phyloP scores from a whole-genome alignment of 2,329 filamentous ascomycete genomes.

The Pseudofabraea citricarpa region DNA sequence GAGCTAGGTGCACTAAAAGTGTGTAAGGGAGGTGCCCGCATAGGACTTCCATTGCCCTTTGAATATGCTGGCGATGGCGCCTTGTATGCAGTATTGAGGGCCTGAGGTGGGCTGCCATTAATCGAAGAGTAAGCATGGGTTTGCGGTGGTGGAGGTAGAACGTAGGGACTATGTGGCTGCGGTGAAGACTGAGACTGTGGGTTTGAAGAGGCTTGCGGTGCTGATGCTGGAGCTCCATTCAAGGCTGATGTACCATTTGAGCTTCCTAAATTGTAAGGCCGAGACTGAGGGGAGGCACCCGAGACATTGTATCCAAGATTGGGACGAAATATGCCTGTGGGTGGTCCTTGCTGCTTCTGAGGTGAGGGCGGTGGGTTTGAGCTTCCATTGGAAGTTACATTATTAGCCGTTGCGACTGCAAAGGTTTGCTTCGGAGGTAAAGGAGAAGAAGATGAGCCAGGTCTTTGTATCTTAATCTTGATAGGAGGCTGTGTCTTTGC shows the following conservation, averaged over 20 bases:
- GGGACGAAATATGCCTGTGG: no score
- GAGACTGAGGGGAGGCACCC: no score
- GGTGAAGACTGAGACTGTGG: slow-evolving; percentile 28
- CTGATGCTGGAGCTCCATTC: slow-evolving; percentile 2
- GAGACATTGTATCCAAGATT: no score
- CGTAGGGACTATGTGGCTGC: slow-evolving; percentile 25
- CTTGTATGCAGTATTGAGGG: no score
- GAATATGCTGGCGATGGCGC: no score
- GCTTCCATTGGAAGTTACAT: slow-evolving; percentile 11
- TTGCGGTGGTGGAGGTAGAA: slow-evolving; percentile 23
- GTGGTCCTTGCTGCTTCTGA: no score
- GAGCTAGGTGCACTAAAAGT: no score
- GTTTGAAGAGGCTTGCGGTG: slow-evolving; percentile 13
- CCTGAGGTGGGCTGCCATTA: background rate
- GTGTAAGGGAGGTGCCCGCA: no score
- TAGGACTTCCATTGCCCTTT: no score
- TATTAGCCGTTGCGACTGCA: slow-evolving; percentile 6
- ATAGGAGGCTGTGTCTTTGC: slow-evolving; percentile 57
- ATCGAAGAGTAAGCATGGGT: background rate
- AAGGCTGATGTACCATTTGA: slow-evolving; percentile 6
- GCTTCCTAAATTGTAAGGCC: slow-evolving; percentile 2
- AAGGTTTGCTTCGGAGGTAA: slow-evolving; percentile 18
- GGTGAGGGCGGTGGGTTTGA: background rate
- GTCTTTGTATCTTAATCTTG: slow-evolving; percentile 48
- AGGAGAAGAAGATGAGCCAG: slow-evolving; percentile 44